phyloP scores from a whole-genome alignment of 108 stramenopile genomes.

The Schizochytrium sp. region DNA sequence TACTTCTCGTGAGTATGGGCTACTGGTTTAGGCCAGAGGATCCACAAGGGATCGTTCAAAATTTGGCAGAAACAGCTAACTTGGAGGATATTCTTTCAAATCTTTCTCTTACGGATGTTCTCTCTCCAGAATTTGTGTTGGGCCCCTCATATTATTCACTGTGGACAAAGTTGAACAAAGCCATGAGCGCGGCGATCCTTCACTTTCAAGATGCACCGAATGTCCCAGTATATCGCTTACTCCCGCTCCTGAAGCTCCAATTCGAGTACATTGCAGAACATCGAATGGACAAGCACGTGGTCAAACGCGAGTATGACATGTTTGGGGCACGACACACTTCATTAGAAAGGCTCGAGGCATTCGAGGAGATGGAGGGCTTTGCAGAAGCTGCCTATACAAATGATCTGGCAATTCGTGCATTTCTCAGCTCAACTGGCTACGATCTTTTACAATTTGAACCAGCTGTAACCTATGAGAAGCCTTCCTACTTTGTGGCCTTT shows the following conservation, averaged over 20 bases:
- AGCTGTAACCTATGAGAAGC: constrained; percentile 17
- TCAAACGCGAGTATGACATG: constrained; percentile 20
- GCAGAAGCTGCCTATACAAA: neutral
- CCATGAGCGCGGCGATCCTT: constrained; percentile 22
- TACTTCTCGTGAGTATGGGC: neutral
- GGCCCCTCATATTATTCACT: constrained; percentile 36
- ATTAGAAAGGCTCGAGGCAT: constrained; percentile 24
- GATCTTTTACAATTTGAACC: constrained; percentile 42
- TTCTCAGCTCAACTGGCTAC: neutral
- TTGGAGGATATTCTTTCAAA: neutral
- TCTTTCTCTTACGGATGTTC: constrained; percentile 6
- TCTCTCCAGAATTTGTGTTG: neutral
- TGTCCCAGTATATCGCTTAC: neutral
- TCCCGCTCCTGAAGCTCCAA: constrained; percentile 32
- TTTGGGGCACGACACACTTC: neutral
- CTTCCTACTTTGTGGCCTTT: constrained; percentile 50
- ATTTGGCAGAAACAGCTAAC: neutral
- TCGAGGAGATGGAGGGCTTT: neutral
- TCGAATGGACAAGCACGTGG: neutral
- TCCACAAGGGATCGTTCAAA: constrained; percentile 11
- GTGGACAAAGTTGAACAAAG: constrained; percentile 41
- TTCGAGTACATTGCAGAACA: constrained; percentile 39
- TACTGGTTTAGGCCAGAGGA: constrained; percentile 20
- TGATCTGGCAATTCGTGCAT: neutral
- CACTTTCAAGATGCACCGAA: constrained; percentile 56